Base-by-base conservation (phyloP, 495 filamentous ascomycete genomes). In the Peziza echinospora region DNA sequence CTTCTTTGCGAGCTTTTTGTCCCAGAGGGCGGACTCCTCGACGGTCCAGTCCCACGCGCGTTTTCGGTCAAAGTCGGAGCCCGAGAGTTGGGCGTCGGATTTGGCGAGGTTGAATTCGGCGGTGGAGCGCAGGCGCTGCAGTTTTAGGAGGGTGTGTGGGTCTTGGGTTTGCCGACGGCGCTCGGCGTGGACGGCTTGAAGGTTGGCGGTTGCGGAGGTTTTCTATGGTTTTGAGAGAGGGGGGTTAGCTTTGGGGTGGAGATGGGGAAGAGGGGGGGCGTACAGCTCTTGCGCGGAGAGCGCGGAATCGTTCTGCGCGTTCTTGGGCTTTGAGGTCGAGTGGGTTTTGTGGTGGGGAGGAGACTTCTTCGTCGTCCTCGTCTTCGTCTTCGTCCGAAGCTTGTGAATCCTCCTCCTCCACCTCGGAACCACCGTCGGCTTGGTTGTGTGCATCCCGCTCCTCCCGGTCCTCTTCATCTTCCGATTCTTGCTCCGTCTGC, bases 41-140 rank as follows among this genome's bases (percentile, higher is more conserved):
- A 85, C 65, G 0, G 89, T 96, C 85, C 87, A 96, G 62, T 96
- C 91, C 89, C 89, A 96, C 1, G 87, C 86, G 24, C 91, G 77
- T 65, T 96, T 94, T 48, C 89, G 80, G 64, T 97, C 91, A 56
- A 94, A 97, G 61, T 94, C 86, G 51, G 82, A 83, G 9, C 87
- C 86, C 0, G 69, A 67, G 10, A 81, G 83, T 59, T 82, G 81
- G 1, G 79, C 76, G 51, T 93, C 85, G 11, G 86, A 84, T 65
- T 92, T 92, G 25, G 93, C 71, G 5, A 97, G 77, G 50, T 96
- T 96, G 62, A 92, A 83, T 21, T 80, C 80, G 11, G 86, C 86
- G 47, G 85, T 75, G 24, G 82, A 85, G 53, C 80, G 77, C 55
- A 83, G 84, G 46, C 84, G 80, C 45, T 74, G 72, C 22, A 94